phyloP scores from a whole-genome alignment of 2,329 filamentous ascomycete genomes.

The Chlorencoelia australis region DNA sequence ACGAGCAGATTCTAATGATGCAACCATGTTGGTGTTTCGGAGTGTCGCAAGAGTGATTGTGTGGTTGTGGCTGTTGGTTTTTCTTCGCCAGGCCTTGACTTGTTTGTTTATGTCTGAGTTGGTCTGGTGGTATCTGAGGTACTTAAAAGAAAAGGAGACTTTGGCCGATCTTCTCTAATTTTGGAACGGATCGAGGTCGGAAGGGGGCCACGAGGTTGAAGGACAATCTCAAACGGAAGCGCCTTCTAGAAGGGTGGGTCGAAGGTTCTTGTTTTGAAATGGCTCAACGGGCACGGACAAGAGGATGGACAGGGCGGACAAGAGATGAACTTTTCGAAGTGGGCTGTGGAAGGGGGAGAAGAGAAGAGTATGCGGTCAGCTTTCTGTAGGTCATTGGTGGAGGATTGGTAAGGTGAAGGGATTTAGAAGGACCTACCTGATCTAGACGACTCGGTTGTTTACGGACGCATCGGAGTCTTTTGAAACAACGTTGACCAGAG shows the following conservation, averaged over 20 bases:
- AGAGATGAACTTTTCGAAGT: too few relatives aligned
- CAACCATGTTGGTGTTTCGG: constrained; percentile 26
- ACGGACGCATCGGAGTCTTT: too few relatives aligned
- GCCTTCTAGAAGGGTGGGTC: constrained; percentile 9
- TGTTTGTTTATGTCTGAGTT: not conserved
- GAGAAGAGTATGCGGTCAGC: too few relatives aligned
- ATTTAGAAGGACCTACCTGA: too few relatives aligned
- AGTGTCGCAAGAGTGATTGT: not conserved
- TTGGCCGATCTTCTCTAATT: not conserved
- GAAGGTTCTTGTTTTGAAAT: not conserved
- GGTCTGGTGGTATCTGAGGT: not conserved
- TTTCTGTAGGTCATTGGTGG: too few relatives aligned
- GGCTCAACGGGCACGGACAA: too few relatives aligned
- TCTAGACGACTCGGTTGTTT: too few relatives aligned
- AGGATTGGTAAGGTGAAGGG: too few relatives aligned
- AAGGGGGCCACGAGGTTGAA: constrained; percentile 11
- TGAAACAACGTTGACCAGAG: too few relatives aligned
- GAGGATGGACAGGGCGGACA: not conserved
- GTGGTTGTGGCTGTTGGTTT: too few relatives aligned
- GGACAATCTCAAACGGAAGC: constrained; percentile 15
- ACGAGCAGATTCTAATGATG: constrained; percentile 42
- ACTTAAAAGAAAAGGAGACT: not conserved
- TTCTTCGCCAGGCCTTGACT: not conserved
- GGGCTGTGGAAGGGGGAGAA: too few relatives aligned
- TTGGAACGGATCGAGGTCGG: too few relatives aligned